These are phyloP conservation scores for Wickerhamomyces sp. DNA, from an alignment of 1,139 yeast genomes.

Conservation along the genomic window DNA sequence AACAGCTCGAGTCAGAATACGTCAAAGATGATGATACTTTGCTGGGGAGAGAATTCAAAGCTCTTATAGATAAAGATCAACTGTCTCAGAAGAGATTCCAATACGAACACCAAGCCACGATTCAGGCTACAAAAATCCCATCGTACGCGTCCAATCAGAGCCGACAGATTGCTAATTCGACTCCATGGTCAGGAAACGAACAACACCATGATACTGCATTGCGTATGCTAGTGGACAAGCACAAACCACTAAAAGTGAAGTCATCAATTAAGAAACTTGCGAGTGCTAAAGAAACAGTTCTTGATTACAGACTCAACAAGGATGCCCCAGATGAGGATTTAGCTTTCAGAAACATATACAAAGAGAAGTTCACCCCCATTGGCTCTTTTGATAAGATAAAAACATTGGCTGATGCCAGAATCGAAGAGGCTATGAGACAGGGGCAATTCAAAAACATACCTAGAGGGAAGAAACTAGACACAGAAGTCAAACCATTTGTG, in stretches of 20 bases:
- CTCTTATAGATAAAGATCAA: constrained; percentile 20
- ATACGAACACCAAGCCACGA: constrained; percentile 32
- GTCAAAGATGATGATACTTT: constrained; percentile 13
- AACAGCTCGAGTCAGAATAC: constrained; percentile 13
- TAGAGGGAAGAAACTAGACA: constrained; percentile 59
- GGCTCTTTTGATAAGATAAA: constrained; percentile 44
- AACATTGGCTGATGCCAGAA: constrained; percentile 67
- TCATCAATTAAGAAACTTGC: constrained; percentile 33
- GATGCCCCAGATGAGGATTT: constrained; percentile 37
- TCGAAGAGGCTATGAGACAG: constrained; percentile 65
- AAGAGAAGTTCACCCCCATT: constrained; percentile 51
- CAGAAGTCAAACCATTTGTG: constrained; percentile 38
- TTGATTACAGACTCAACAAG: constrained; percentile 57
- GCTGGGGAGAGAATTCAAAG: constrained; percentile 11
- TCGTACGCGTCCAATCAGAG: constrained; percentile 44
- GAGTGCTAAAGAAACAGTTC: constrained; percentile 57
- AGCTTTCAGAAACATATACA: constrained; percentile 56
- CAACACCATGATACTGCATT: constrained; percentile 42
- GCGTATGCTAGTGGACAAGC: constrained; percentile 62
- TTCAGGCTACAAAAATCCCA: constrained; percentile 38
- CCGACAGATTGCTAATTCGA: constrained; percentile 45
- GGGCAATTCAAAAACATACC: constrained; percentile 67
- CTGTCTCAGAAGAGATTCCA: constrained; percentile 28
- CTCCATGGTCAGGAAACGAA: constrained; percentile 73
- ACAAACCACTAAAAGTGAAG: constrained; percentile 38